These are phyloP conservation scores for Filosporella fistucella DNA, from an alignment of 495 filamentous ascomycete genomes.

Conservation along the genomic window DNA sequence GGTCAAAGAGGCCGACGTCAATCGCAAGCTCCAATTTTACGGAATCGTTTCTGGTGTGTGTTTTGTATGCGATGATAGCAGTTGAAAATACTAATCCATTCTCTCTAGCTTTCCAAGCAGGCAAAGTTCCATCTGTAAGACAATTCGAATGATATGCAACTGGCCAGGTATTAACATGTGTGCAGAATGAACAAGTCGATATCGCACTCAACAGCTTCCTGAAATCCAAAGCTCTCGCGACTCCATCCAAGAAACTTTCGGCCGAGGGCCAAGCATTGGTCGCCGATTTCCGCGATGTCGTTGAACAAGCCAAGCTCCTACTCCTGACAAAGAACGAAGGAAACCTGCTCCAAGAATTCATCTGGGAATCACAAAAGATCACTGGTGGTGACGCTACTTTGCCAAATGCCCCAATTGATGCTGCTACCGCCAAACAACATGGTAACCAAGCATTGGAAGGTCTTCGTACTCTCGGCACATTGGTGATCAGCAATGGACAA, in stretches of 20 bases:
- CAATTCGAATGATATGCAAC: neutral
- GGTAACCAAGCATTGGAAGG: constrained; percentile 77
- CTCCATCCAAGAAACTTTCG: constrained; percentile 76
- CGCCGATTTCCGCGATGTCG: constrained; percentile 71
- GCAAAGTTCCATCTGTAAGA: constrained; percentile 88
- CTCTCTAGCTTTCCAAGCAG: constrained; percentile 71
- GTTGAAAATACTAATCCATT: constrained; percentile 14
- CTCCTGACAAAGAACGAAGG: constrained; percentile 95
- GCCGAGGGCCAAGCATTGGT: constrained; percentile 74
- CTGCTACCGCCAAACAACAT: constrained; percentile 73
- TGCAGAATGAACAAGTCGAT: constrained; percentile 92
- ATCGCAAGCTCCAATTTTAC: constrained; percentile 90
- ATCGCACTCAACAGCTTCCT: constrained; percentile 84
- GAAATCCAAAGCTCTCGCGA: constrained; percentile 56
- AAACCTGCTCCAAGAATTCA: constrained; percentile 91
- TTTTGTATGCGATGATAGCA: constrained; percentile 9
- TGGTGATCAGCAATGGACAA: constrained; percentile 93
- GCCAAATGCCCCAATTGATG: constrained; percentile 65
- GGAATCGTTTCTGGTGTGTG: constrained; percentile 75
- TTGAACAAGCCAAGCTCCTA: constrained; percentile 81
- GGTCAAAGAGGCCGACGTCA: constrained; percentile 61
- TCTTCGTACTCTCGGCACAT: constrained; percentile 80
- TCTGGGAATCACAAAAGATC: constrained; percentile 84
- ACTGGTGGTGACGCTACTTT: constrained; percentile 50
- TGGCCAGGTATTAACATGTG: neutral